Conservation (phyloP, 306 rosid genomes). For the Corylus heterophylla region DNA sequence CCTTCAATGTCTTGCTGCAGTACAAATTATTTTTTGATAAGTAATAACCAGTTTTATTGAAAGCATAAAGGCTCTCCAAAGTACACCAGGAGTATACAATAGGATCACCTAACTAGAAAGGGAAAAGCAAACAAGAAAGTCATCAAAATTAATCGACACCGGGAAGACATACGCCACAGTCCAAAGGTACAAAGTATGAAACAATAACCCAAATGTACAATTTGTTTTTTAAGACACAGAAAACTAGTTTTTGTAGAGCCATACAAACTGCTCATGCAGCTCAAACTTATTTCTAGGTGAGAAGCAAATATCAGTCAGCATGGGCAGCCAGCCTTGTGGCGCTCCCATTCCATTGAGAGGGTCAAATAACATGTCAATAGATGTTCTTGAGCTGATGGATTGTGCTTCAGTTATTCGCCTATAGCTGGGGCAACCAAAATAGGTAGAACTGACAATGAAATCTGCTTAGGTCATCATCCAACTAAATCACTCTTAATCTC, state of each 20-base stretch:
- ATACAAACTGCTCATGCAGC: background rate
- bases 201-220: background rate
- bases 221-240: background rate
- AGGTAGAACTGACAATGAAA: background rate
- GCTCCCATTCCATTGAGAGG: background rate
- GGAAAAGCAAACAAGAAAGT: too few relatives aligned
- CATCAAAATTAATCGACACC: too few relatives aligned
- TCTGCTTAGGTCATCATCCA: background rate
- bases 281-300: background rate
- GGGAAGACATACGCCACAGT: too few relatives aligned
- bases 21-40: constrained; percentile 2
- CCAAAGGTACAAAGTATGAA: background rate
- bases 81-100: too few relatives aligned
- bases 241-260: background rate
- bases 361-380: background rate
- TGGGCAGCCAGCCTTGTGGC: background rate
- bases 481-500: background rate
- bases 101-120: too few relatives aligned
- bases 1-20: constrained; percentile 76
- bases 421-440: background rate
- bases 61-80: too few relatives aligned
- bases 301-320: background rate
- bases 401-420: background rate
- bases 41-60: too few relatives aligned
- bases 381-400: background rate